phyloP scores from a whole-genome alignment of 1,139 yeast species.

The Taiozyma onychis region DNA sequence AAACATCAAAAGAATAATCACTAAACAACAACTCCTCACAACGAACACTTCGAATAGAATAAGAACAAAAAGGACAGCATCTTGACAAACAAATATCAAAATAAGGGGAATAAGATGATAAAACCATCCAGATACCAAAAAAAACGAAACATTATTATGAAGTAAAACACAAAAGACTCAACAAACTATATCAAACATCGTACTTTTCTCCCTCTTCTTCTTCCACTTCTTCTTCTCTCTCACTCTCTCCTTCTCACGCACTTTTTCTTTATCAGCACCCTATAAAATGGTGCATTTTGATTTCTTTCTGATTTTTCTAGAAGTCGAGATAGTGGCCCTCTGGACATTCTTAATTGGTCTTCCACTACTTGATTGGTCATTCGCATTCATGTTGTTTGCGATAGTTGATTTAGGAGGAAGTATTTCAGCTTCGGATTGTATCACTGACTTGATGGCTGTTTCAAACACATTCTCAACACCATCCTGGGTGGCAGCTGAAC shows the following conservation, averaged over 20 bases:
- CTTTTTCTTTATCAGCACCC: neutral
- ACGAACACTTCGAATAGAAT: neutral
- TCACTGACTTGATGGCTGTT: constrained; percentile 68
- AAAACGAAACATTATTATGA: neutral
- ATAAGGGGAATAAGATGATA: neutral
- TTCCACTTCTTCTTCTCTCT: neutral
- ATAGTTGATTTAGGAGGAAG: constrained; percentile 5
- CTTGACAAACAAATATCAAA: neutral
- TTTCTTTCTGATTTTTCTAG: constrained; percentile 26
- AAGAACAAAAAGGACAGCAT: neutral
- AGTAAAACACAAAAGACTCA: neutral
- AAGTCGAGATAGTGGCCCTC: neutral
- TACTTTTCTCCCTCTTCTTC: neutral
- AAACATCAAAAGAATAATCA: neutral
- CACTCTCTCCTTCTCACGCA: neutral
- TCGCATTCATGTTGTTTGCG: neutral
- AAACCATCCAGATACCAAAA: neutral
- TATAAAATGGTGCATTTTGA: constrained; percentile 30
- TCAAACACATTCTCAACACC: constrained; percentile 85
- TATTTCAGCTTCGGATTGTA: constrained; percentile 29
- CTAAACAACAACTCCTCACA: neutral
- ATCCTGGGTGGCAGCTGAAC: constrained; percentile 89
- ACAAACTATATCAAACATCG: neutral
- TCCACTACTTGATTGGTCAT: neutral
- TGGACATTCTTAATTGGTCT: constrained; percentile 1